Evolutionary conservation across 1,284 basidiomycete species (phyloP), one percentile per base, ranked within the genome.

Genomic region (Marasmius fiardii): DNA sequence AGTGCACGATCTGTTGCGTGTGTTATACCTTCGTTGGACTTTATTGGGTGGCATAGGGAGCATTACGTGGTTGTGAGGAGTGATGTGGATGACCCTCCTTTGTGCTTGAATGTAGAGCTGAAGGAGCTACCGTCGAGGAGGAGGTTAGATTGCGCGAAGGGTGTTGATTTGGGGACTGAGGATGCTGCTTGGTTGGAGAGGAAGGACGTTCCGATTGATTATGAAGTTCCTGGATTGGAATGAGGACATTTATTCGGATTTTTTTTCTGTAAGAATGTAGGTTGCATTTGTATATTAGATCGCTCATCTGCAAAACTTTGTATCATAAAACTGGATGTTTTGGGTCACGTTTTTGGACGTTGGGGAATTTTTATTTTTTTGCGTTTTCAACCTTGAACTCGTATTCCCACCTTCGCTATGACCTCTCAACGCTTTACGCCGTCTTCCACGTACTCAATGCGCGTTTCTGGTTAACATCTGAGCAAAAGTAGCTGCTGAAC

Each of bases 171-270:
- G 48, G 85, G 84, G 12, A 75, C 76, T 28, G 79, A 81, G 31
- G 84, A 86, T 65, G 82, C 81, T 31, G 74, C 78, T 43, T 86
- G 85, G 85, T 68, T 86, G 68, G 84, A 87, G 70, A 71, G 83
- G 60, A 86, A 84, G 68, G 83, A 87, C 62, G 80, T 87, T 14
- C 83, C 83, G 55, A 85, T 86, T 68, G 84, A 86, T 68, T 86
- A 85, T 68, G 84, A 86, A 71, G 77, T 79, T 70, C 78, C 83
- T 20, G 81, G 79, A 14, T 61, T 75, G 61, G 58, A 61, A 48
- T 58, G 35, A 52, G 6, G 16, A n/a, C 7, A 4, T 21, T 4
- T n/a, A 4, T 47, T 47, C n/a, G 44, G 23, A 20, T 11, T 11
- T 7, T 12, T 44, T 12, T 11, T 3, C 5, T 12, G 35, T 5